Percentiles rank a stretch among this genome's conserved stretches.
Conservation (phyloP, 163 green algal species). For the Picocystis sp. region DNA sequence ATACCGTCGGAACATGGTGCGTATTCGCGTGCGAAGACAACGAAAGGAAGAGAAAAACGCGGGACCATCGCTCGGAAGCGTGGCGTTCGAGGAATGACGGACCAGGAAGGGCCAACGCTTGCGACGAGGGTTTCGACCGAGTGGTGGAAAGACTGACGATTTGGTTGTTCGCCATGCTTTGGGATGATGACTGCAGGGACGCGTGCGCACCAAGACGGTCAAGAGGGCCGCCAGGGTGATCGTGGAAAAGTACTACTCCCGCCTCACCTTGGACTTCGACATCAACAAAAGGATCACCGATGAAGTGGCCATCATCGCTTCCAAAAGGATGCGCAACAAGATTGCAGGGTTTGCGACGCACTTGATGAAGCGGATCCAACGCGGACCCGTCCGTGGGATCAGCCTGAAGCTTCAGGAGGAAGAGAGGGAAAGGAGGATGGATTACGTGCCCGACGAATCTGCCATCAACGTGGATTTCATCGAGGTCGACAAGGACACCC, state of each 20-base stretch:
- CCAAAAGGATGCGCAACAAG: conserved; percentile 92
- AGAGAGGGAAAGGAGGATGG: conserved; percentile 97
- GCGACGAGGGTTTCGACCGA: too few species aligned
- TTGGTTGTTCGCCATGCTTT: too few species aligned
- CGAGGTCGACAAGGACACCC: conserved; percentile 87
- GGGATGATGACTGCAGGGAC: conserved; percentile 43
- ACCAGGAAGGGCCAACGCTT: too few species aligned
- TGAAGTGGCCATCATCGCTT: conserved; percentile 92
- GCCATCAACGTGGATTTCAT: conserved; percentile 84
- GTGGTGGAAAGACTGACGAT: too few species aligned
- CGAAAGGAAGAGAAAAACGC: too few species aligned
- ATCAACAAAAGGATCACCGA: conserved; percentile 94
- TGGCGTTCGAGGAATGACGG: too few species aligned
- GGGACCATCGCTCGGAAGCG: too few species aligned
- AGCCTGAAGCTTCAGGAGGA: conserved; percentile 99
- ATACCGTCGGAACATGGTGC: too few species aligned
- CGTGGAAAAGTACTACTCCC: conserved; percentile 99
- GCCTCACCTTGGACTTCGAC: conserved; percentile 90
- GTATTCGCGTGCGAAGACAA: too few species aligned
- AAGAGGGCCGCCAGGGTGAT: conserved; percentile 95
- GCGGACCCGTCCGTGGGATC: conserved; percentile 93
- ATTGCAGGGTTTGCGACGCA: conserved; percentile 99
- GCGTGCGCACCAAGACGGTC: conserved; percentile 97
- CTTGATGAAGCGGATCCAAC: conserved; percentile 99
- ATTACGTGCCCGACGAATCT: conserved; percentile 97